Evolutionary conservation across 73 alveolate species (phyloP).

Genomic region (Stentor roeselii): DNA sequence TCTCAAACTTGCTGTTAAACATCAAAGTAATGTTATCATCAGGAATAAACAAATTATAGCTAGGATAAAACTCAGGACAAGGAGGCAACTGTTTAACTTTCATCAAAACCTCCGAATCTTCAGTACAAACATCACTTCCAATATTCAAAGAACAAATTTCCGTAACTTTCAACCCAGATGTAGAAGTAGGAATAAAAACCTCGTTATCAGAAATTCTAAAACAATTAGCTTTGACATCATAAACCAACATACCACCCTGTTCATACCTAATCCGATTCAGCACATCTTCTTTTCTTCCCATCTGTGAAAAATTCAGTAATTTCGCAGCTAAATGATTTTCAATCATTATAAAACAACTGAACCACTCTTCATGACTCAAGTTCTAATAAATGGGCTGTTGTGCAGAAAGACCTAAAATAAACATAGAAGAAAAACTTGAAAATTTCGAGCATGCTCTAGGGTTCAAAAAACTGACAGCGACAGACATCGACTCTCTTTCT

Average conservation of each 20-base stretch:
- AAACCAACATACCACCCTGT: not conserved
- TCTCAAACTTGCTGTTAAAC: constrained; percentile 82
- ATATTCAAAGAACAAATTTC: not conserved
- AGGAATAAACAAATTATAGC: not conserved
- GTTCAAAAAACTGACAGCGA: no score
- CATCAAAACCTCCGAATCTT: not conserved
- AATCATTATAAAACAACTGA: no score
- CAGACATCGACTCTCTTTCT: no score
- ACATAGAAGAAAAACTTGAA: no score
- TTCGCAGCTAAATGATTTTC: no score
- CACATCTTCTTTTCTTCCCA: no score
- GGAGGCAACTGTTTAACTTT: not conserved
- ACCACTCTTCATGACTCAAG: no score
- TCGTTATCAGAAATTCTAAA: not conserved
- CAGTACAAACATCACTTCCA: not conserved
- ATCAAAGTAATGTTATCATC: not conserved
- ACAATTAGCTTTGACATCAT: not conserved
- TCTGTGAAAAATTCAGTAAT: no score
- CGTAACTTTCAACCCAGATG: not conserved
- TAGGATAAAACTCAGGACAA: not conserved
- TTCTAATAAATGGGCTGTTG: no score
- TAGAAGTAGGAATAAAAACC: constrained; percentile 1
- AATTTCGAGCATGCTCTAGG: no score
- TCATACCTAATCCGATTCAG: not conserved
- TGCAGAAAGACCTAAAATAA: no score